A percentile compares a stretch with the other conserved stretches of the same genome.
Evolutionary conservation across 495 filamentous ascomycete species (phyloP).

Genomic region (Tuber melanosporum): DNA sequence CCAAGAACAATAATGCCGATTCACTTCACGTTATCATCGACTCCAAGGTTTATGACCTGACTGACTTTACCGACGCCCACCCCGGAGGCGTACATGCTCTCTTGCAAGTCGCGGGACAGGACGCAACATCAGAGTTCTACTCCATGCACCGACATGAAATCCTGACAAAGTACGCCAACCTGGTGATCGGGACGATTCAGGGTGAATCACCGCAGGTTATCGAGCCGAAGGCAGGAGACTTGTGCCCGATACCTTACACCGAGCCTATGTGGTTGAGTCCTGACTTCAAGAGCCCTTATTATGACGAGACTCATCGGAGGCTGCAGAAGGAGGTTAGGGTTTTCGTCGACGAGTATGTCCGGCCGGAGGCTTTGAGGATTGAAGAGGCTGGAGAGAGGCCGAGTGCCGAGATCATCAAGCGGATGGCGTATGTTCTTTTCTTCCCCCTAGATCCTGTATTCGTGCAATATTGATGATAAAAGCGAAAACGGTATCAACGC

Average conservation of each 20-base stretch:
- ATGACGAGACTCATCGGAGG: conserved; percentile 64
- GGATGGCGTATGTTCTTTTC: conserved; percentile 52
- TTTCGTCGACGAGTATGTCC: conserved; percentile 65
- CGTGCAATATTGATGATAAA: neutral
- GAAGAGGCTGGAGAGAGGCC: conserved; percentile 70
- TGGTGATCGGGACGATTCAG: conserved; percentile 69
- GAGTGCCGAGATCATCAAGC: conserved; percentile 68
- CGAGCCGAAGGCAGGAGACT: conserved; percentile 60
- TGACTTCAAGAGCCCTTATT: conserved; percentile 75
- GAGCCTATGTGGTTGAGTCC: conserved; percentile 70
- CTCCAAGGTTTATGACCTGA: conserved; percentile 85
- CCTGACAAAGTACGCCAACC: conserved; percentile 63
- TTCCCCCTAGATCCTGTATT: no score
- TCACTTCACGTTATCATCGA: conserved; percentile 81
- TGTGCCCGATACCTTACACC: conserved; percentile 71
- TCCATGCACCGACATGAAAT: conserved; percentile 92
- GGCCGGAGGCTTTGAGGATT: conserved; percentile 70
- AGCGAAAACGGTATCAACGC: conserved; percentile 61
- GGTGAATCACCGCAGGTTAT: conserved; percentile 70
- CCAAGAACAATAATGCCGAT: conserved; percentile 75
- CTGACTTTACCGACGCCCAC: conserved; percentile 86
- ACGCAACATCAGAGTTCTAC: conserved; percentile 86
- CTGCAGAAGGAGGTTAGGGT: conserved; percentile 65
- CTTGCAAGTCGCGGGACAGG: conserved; percentile 89
- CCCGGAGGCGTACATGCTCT: conserved; percentile 96